Base-by-base conservation (phyloP, 768 basidiomycete genomes). In the Leccinum aurantiacum region DNA sequence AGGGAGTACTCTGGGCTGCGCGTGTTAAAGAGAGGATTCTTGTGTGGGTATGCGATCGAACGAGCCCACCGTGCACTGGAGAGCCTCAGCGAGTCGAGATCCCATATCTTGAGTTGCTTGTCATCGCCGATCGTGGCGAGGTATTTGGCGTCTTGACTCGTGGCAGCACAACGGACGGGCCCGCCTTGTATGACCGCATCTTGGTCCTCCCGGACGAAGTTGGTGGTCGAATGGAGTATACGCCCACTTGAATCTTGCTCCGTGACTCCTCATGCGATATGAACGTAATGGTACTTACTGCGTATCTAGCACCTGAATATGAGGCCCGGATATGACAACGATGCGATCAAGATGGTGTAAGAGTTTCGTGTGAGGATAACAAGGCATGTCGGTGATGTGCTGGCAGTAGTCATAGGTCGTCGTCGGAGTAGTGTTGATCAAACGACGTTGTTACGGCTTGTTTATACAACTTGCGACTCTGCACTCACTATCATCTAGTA, bases 51-150 rank as follows among this genome's bases (percentile, higher is more conserved):
- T n/a, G 44, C 10, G 4, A 31, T 41, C 15, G 11, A 38, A 48
- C 3, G 35, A 11, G 62, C 79, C 47, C 58, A 90, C 91, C 93
- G 80, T 60, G 83, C 77, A 68, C 81, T 91, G 51, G 87, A 63
- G 10, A 88, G 69, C 60, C 79, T 76, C 62, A 90, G 70, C 0
- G 76, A 74, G 3, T 82, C 82, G 7, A 93, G 65, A 29, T 81
- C 77, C 88, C 90, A 95, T 10, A 96, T 79, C 63, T 83, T 88
- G 65, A 98, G 76, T 55, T 74, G 73, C 74, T 98, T 98, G 73
- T 95, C 91, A 56, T 96, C 94, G 8, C 84, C 86, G 0, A 79
- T 75, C 2, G 88, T 89, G 5, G 84, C 82, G 15, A 93, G 72
- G 64, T 85, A 80, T 31, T 62, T 71, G 56, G 73, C 76, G 0